These are phyloP conservation scores for Fomitopsis palustris DNA, from an alignment of 1,284 basidiomycete species.

Conservation along the genomic window DNA sequence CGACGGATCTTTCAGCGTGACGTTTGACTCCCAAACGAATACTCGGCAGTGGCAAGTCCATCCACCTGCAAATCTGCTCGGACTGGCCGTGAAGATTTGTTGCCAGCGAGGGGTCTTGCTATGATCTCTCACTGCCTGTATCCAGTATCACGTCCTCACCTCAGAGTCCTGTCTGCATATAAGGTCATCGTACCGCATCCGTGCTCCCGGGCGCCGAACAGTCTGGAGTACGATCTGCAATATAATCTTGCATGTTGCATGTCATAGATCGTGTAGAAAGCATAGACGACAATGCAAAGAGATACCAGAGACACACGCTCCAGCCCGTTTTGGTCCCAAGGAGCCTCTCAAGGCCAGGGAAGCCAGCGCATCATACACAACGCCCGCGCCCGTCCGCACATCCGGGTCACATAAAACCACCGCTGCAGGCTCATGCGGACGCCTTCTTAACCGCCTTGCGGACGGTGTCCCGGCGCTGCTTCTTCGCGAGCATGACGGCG, in stretches of 20 bases:
- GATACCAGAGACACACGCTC: neutral
- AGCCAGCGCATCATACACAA: neutral
- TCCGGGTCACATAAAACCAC: neutral
- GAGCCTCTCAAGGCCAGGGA: neutral
- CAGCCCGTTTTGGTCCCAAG: slow-evolving; percentile 6
- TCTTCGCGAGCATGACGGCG: slow-evolving; percentile 72
- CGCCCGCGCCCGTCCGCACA: neutral
- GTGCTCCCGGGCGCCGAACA: no score
- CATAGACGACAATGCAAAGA: slow-evolving; percentile 13
- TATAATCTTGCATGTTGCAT: slow-evolving; percentile 4
- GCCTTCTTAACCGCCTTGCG: slow-evolving; percentile 51
- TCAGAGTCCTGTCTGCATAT: no score
- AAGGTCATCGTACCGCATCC: no score
- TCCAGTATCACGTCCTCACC: no score
- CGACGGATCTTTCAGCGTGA: no score
- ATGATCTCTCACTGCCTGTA: no score
- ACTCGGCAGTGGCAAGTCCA: no score
- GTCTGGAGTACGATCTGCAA: no score
- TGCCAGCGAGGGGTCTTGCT: no score
- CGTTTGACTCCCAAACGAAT: no score
- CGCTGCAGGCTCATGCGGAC: slow-evolving; percentile 14
- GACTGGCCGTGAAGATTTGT: no score
- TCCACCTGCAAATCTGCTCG: no score
- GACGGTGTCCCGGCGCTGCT: slow-evolving; percentile 67
- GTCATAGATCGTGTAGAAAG: slow-evolving; percentile 11